Base-by-base conservation (phyloP, 352 stramenopile species). In the Pythium monospermum region DNA sequence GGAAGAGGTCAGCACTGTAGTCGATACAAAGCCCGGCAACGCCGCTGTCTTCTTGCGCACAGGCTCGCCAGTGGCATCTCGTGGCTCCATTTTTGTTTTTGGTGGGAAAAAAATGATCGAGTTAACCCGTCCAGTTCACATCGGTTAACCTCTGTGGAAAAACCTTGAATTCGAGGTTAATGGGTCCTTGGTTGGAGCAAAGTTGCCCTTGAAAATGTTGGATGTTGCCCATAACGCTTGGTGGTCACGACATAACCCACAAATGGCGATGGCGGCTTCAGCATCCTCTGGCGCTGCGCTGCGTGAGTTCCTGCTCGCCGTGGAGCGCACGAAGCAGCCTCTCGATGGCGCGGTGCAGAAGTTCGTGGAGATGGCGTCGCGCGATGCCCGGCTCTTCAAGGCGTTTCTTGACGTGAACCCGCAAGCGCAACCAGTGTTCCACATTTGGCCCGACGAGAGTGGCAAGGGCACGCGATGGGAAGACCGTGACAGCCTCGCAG, bases 1-100 rank as follows among this genome's bases (percentile, higher is more conserved):
- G 0, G 81, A 85, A 6, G 81, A 92, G n/a, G 82, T 92, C 49
- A 92, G 59, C 37, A 94, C 69, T 3, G 81, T 61, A 11, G 83
- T 94, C 18, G 83, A 94, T 52, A 94, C 79, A 42, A 94, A 94
- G 41, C 81, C 81, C 1, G 45, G 59, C 27, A 47, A 56, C 36
- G 44, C 55, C 52, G 36, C 46, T 8, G 53, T 54, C 61, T n/a
- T n/a, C n/a, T 32, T 41, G 49, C 36, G 47, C 45, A 38, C 32
- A 3, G 49, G 39, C 45, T 41, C 54, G 40, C 48, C 55, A 28
- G 61, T 59, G 50, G 50, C 38, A 28, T 48, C 37, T 39, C 57
- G 49, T 23, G 53, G 57, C 30, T 75, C 58, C 62, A 72, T 70
- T 45, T 60, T 47, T n/a, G n/a, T n/a, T n/a, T n/a, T n/a, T n/a